Conservation (phyloP, 2,329 filamentous ascomycete genomes). For the Fusarium pininemorale region DNA sequence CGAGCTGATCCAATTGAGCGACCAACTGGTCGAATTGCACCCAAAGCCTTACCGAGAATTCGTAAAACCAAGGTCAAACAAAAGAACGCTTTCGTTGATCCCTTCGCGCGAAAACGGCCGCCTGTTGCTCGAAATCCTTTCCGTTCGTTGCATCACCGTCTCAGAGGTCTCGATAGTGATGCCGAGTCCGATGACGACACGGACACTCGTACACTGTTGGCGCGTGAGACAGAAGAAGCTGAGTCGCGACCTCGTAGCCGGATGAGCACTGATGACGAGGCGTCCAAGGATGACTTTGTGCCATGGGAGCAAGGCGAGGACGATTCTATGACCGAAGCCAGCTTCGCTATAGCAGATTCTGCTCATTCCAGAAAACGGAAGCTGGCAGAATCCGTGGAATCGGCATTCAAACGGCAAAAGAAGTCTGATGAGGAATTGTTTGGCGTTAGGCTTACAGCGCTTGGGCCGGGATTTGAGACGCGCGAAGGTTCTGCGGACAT, state of each 20-base stretch:
- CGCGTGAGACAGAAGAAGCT: constrained; percentile 83
- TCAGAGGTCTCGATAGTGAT: constrained; percentile 68
- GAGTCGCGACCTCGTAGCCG: constrained; percentile 85
- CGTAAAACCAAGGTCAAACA: constrained; percentile 72
- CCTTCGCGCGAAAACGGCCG: constrained; percentile 71
- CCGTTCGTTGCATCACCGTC: constrained; percentile 82
- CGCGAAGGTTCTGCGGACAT: constrained; percentile 61
- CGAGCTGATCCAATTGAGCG: constrained; percentile 69
- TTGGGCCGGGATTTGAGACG: constrained; percentile 60
- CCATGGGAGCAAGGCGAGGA: constrained; percentile 64
- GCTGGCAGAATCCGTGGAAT: constrained; percentile 71
- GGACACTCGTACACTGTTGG: constrained; percentile 64
- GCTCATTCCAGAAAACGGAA: constrained; percentile 75
- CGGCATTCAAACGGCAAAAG: constrained; percentile 81
- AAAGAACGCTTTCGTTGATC: constrained; percentile 72
- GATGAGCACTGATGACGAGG: constrained; percentile 69
- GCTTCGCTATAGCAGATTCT: constrained; percentile 70
- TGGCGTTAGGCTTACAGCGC: constrained; percentile 65
- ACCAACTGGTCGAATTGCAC: constrained; percentile 63
- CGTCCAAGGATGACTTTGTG: constrained; percentile 59
- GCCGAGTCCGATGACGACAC: constrained; percentile 90
- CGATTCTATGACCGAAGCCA: constrained; percentile 76
- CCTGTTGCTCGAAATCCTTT: constrained; percentile 67
- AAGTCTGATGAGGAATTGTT: constrained; percentile 83
- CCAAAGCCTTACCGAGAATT: constrained; percentile 76